Conservation (phyloP, 306 rosid species). For the Prunus persica region DNA sequence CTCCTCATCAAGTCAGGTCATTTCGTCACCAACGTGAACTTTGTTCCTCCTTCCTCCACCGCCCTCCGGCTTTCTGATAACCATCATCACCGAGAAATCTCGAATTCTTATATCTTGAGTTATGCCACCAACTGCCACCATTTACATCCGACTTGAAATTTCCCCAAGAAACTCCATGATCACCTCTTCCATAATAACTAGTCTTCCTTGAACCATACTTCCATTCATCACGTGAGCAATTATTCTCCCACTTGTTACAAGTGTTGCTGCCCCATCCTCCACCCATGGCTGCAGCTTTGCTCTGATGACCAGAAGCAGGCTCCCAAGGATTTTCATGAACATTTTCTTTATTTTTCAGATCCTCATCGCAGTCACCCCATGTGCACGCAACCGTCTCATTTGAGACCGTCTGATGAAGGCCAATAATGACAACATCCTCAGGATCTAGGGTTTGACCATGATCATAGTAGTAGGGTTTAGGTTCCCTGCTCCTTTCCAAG, state of each 20-base stretch:
- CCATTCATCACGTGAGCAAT: background rate
- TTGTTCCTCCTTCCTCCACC: slow-evolving; percentile 42
- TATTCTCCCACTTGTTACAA: slow-evolving; percentile 31
- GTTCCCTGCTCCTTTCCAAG: slow-evolving; percentile 40
- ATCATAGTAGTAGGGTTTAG: background rate
- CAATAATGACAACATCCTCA: slow-evolving; percentile 27
- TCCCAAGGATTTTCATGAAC: slow-evolving; percentile 35
- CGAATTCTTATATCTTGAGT: slow-evolving; percentile 35
- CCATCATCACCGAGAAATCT: slow-evolving; percentile 37
- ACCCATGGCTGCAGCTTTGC: slow-evolving; percentile 5
- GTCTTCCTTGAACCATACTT: slow-evolving; percentile 1
- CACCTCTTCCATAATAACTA: slow-evolving; percentile 12
- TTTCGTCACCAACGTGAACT: slow-evolving; percentile 1
- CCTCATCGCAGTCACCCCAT: slow-evolving; percentile 44
- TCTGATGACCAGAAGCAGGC: slow-evolving; percentile 1
- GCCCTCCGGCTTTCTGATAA: slow-evolving; percentile 36
- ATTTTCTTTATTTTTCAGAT: slow-evolving; percentile 17
- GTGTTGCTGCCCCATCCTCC: slow-evolving; percentile 24
- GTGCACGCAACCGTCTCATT: slow-evolving; percentile 34
- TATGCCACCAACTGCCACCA: background rate
- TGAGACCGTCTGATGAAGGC: slow-evolving; percentile 1
- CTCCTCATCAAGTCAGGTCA: no score
- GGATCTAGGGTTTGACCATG: background rate
- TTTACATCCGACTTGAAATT: slow-evolving; percentile 22
- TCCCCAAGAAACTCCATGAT: slow-evolving; percentile 29